These are phyloP conservation scores for Purpureocillium lavendulum DNA, from an alignment of 2,329 filamentous ascomycete species.

Conservation along the genomic window DNA sequence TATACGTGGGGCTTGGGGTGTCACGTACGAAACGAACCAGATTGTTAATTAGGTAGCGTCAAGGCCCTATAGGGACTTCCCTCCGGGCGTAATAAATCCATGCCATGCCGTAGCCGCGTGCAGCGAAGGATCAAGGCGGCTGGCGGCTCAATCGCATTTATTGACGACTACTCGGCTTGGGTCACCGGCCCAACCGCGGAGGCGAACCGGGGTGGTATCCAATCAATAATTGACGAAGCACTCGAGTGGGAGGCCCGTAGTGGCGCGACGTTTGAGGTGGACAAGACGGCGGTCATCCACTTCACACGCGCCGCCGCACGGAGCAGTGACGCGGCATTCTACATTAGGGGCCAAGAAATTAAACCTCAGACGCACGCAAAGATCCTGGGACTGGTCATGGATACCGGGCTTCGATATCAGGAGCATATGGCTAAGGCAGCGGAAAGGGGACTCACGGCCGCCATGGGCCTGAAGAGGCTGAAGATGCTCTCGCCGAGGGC, in stretches of 20 bases:
- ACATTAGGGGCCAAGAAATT: neutral
- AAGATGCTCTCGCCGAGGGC: neutral
- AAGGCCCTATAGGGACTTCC: no score
- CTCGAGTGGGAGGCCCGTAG: constrained; percentile 15
- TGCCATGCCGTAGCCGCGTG: no score
- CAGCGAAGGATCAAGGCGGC: neutral
- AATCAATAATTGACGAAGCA: no score
- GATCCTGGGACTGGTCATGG: neutral
- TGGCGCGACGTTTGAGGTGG: constrained; percentile 14
- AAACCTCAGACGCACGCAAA: neutral
- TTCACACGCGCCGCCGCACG: neutral
- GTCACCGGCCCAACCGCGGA: no score
- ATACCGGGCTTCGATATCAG: neutral
- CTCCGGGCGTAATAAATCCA: no score
- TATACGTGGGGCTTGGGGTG: no score
- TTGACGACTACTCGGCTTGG: no score
- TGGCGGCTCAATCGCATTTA: no score
- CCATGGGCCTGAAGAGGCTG: no score
- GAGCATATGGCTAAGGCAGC: constrained; percentile 1
- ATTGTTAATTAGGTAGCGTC: no score
- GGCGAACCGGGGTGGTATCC: no score
- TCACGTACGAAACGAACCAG: no score
- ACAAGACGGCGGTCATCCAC: constrained; percentile 13
- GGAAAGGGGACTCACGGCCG: constrained; percentile 10
- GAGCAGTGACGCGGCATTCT: neutral